Base-by-base conservation (phyloP, 75 land plant genomes). In the Pinus albicaulis region DNA sequence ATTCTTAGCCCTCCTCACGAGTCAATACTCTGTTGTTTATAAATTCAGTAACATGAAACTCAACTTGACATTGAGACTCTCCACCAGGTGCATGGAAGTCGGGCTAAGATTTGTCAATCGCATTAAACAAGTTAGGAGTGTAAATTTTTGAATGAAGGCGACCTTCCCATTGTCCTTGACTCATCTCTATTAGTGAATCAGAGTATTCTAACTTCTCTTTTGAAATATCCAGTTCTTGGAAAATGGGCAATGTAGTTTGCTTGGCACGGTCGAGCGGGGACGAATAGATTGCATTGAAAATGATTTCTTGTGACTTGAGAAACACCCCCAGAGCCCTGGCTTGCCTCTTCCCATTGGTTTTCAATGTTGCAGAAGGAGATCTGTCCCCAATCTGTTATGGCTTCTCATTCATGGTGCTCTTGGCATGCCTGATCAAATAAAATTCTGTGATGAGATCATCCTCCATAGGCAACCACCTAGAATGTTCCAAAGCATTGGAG, bases 101-200 rank as follows among this genome's bases (percentile, higher is more conserved):
- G 31, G 93, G 92, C 61, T 89, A 90, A 14, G 80, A 75, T 73
- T 80, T 82, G 1, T 84, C 89, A 22, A 91, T 14, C n/a, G 90
- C 55, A 48, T 77, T 82, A 55, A 90, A 61, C 76, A 85, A 72
- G 59, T 91, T 89, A 12, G 92, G n/a, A n/a, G 81, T 84, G 80
- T 89, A 93, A 41, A 89, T 83, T 59, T 93, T 90, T 15, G 90
- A 86, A 23, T 82, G 80, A 25, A 48, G 91, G 68, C 81, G 86
- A 48, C 96, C 93, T 73, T 93, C 96, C 96, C 96, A 93, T 62
- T 91, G 88, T 15, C 96, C 93, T 64, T 86, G 82, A 60, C 92
- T 91, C 76, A 91, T 80, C 76, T 93, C 96, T 34, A 69, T 23
- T 2, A 93, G 68, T 6, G 90, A 79, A 74, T 93, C 93, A 20